phyloP scores from a whole-genome alignment of 139 green algal species.

The Chlorella ohadii region DNA sequence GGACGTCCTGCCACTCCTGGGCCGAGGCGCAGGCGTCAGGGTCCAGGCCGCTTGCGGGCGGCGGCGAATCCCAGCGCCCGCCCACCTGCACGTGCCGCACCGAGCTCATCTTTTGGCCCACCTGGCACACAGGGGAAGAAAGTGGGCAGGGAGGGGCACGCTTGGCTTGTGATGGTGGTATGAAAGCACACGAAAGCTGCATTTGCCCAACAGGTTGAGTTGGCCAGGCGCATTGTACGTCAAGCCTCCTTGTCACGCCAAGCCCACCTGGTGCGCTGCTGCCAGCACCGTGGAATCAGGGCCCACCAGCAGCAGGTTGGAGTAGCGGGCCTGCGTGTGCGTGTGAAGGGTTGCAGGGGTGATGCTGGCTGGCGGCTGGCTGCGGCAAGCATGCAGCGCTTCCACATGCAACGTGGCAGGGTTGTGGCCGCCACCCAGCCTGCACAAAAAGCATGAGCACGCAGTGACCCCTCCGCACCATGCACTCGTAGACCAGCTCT shows the following conservation, averaged over 20 bases:
- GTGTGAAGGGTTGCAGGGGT: too few relatives aligned
- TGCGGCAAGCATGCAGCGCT: too few relatives aligned
- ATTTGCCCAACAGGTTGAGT: too few relatives aligned
- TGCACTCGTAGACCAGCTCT: conserved; percentile 77
- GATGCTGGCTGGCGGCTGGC: too few relatives aligned
- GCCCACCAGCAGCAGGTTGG: conserved; percentile 70
- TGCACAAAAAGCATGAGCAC: too few relatives aligned
- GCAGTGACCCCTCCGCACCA: conserved; percentile 41
- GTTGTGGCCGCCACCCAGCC: too few relatives aligned
- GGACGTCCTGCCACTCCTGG: conserved; percentile 50
- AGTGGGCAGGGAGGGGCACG: not conserved
- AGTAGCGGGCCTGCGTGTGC: conserved; percentile 47
- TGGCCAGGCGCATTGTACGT: not conserved
- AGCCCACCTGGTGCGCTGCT: conserved; percentile 60
- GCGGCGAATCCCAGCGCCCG: conserved; percentile 68
- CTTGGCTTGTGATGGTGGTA: too few relatives aligned
- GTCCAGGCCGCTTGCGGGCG: conserved; percentile 59
- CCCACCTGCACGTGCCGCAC: conserved; percentile 78
- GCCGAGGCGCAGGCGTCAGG: conserved; percentile 43
- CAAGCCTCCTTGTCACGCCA: too few relatives aligned
- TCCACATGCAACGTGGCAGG: too few relatives aligned
- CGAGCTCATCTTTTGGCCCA: conserved; percentile 74
- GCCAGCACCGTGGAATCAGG: conserved; percentile 42
- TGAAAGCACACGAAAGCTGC: too few relatives aligned
- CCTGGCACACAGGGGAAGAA: conserved; percentile 35